These are phyloP conservation scores for Cymodocea nodosa DNA, from an alignment of 116 monocot species.

Conservation along the genomic window DNA sequence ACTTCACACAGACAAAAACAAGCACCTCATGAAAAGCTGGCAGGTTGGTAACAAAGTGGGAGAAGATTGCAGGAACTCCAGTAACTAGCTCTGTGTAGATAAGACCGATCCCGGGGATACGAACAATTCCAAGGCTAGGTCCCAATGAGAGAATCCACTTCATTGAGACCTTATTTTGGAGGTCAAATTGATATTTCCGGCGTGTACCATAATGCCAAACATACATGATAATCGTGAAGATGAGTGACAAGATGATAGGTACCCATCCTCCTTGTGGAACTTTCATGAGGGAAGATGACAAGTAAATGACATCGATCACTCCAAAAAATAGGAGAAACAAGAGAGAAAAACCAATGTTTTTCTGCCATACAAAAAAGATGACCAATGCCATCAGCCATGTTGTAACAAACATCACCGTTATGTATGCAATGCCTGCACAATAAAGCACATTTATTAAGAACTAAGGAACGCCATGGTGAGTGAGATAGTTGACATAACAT, in stretches of 20 bases:
- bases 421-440: constrained; percentile 54
- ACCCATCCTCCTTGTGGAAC: constrained; percentile 81
- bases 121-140: constrained; percentile 71
- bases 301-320: constrained; percentile 45
- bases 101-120: constrained; percentile 79
- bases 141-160: constrained; percentile 42
- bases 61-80: constrained; percentile 68
- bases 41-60: constrained; percentile 77
- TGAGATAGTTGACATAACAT: too few relatives aligned
- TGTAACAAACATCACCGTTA: constrained; percentile 61
- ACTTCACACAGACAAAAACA: constrained; percentile 68
- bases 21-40: constrained; percentile 80
- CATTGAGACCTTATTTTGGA: constrained; percentile 74
- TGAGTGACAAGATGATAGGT: constrained; percentile 43
- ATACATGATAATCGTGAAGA: constrained; percentile 63
- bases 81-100: constrained; percentile 61
- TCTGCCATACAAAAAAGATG: constrained; percentile 72
- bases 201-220: constrained; percentile 74
- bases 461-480: too few relatives aligned
- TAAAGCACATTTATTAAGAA: neutral
- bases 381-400: constrained; percentile 70
- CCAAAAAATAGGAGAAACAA: constrained; percentile 48
- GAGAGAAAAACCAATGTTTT: constrained; percentile 20
- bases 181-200: constrained; percentile 56
- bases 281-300: constrained; percentile 52